These are phyloP conservation scores for Ogataea pilisensis DNA, from an alignment of 805 yeast species.

Conservation along the genomic window DNA sequence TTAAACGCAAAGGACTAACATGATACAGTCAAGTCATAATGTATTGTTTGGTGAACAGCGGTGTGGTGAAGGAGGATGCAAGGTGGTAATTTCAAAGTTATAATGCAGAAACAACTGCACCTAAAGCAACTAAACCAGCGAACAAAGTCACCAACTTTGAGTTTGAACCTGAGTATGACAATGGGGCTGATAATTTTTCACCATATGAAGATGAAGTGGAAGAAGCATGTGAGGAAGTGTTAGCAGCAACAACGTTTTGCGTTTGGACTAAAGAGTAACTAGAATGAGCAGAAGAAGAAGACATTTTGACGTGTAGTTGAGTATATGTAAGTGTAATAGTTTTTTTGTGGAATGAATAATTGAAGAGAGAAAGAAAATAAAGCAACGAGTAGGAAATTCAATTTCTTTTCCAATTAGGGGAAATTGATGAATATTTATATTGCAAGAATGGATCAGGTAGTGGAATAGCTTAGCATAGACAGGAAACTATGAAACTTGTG, in stretches of 20 bases:
- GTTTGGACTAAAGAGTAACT: conserved; percentile 16
- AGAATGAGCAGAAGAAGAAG: conserved; percentile 14
- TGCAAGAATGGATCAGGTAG: not conserved
- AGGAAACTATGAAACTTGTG: not conserved
- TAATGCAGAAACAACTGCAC: conserved; percentile 26
- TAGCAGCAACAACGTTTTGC: conserved; percentile 17
- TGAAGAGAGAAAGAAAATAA: not conserved
- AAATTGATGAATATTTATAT: conserved; percentile 3
- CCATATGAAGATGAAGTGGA: conserved; percentile 24
- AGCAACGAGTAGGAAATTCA: not conserved
- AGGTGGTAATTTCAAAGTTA: no score
- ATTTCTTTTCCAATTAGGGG: not conserved
- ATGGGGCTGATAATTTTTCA: conserved; percentile 17
- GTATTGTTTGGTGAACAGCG: no score
- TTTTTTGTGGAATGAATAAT: not conserved
- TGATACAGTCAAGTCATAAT: no score
- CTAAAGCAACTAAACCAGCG: conserved; percentile 27
- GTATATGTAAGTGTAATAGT: not conserved
- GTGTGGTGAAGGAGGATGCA: not conserved
- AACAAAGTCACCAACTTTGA: conserved; percentile 26
- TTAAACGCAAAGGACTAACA: no score
- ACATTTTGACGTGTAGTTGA: conserved; percentile 7
- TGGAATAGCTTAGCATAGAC: no score
- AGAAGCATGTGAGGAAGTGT: conserved; percentile 13
- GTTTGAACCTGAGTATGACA: conserved; percentile 27